Evolutionary conservation across 345 rosid species (phyloP).

Genomic region (Lepidium africanum): DNA sequence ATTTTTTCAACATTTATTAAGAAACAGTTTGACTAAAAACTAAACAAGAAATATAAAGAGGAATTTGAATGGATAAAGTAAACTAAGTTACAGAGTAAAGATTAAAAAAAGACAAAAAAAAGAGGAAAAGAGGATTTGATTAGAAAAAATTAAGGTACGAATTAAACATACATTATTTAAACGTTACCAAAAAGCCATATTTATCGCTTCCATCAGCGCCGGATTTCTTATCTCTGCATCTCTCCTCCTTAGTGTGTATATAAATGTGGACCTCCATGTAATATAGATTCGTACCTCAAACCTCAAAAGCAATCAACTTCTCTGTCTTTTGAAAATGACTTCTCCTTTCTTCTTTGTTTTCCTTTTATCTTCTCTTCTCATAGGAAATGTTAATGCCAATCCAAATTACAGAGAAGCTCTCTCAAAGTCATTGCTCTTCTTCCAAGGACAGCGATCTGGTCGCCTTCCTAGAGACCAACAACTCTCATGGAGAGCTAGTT

Average conservation of each 20-base stretch:
- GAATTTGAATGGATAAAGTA: constrained; percentile 1
- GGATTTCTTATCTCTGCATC: not conserved
- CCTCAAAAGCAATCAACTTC: constrained; percentile 3
- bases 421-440: constrained; percentile 70
- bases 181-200: constrained; percentile 22
- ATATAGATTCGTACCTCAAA: constrained; percentile 12
- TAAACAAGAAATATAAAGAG: not conserved
- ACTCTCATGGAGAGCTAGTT: constrained; percentile 62
- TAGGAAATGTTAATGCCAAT: constrained; percentile 33
- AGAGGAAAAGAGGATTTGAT: not conserved
- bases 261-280: constrained; percentile 1
- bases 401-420: constrained; percentile 81
- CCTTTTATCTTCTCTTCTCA: constrained; percentile 16
- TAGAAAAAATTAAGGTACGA: not conserved
- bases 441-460: constrained; percentile 91
- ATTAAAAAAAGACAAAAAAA: not conserved
- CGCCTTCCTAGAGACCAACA: constrained; percentile 47
- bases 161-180: not conserved
- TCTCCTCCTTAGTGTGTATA: not conserved
- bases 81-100: not conserved
- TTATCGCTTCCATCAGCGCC: constrained; percentile 25
- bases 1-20: not conserved
- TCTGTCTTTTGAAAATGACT: constrained; percentile 11
- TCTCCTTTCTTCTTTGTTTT: constrained; percentile 20
- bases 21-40: not conserved